Evolutionary conservation across 176 grass and related monocot genomes (phyloP).

Genomic region (Cymbopogon citratus): DNA sequence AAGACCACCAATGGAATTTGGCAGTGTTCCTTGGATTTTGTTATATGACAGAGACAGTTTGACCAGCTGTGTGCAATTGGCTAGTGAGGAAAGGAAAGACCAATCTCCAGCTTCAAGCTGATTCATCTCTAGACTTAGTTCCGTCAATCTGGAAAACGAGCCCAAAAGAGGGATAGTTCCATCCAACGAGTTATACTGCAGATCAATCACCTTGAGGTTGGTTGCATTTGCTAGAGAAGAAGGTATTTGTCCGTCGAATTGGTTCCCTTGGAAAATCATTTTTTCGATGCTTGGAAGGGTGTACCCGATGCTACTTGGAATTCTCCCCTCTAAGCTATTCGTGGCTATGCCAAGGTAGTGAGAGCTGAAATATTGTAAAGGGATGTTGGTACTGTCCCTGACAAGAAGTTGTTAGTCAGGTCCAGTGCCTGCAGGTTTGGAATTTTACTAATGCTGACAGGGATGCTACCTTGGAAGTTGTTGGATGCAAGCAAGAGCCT

Average conservation of each 20-base stretch:
- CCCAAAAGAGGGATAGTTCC: constrained; percentile 23
- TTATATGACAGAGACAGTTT: not conserved
- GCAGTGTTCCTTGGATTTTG: not conserved
- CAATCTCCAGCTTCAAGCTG: constrained; percentile 36
- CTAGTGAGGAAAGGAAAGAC: constrained; percentile 29
- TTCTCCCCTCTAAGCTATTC: constrained; percentile 1
- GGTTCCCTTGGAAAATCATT: not conserved
- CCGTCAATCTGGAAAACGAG: not conserved
- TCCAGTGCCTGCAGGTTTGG: constrained; percentile 9
- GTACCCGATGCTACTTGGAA: not conserved
- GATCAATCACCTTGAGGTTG: not conserved
- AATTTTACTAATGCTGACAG: not conserved
- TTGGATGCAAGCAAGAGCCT: constrained; percentile 16
- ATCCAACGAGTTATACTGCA: constrained; percentile 2
- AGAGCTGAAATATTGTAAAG: constrained; percentile 33
- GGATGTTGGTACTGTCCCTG: constrained; percentile 17
- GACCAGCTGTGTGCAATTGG: constrained; percentile 21
- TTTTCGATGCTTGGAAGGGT: constrained; percentile 7
- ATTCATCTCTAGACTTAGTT: constrained; percentile 12
- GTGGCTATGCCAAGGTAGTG: not conserved
- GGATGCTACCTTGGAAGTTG: constrained; percentile 13
- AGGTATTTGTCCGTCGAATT: constrained; percentile 1
- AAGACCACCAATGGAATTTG: too few relatives aligned
- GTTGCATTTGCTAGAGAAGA: constrained; percentile 19
- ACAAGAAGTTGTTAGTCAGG: constrained; percentile 13